These are phyloP conservation scores for Spinellus fusiger DNA, from an alignment of 192 early-diverging fungal species.

Conservation along the genomic window DNA sequence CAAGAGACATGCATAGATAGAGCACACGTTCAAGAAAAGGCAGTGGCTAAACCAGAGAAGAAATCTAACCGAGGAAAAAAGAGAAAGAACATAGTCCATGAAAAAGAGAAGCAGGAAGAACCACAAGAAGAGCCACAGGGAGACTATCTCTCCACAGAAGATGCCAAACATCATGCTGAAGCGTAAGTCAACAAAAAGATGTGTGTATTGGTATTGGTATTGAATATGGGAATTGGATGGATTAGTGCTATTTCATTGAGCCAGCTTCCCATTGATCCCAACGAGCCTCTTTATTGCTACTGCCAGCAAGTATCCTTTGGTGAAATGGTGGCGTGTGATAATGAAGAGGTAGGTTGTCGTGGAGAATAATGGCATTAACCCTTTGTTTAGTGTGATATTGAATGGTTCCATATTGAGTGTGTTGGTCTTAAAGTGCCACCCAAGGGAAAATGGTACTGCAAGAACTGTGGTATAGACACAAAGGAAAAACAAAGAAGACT, in stretches of 20 bases:
- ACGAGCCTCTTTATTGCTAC: slow-evolving; percentile 85
- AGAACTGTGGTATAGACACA: slow-evolving; percentile 39
- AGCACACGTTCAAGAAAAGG: not conserved
- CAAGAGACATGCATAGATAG: not conserved
- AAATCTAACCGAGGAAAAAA: slow-evolving; percentile 5
- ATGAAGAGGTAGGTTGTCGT: slow-evolving; percentile 49
- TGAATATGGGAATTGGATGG: not conserved
- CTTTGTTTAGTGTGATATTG: slow-evolving; percentile 56
- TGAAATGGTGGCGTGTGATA: slow-evolving; percentile 84
- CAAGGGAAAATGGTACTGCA: slow-evolving; percentile 85
- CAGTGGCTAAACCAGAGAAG: not conserved
- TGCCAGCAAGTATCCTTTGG: slow-evolving; percentile 81
- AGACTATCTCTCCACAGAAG: slow-evolving; percentile 14
- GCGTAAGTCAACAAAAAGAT: slow-evolving; percentile 8
- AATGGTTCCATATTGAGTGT: slow-evolving; percentile 89
- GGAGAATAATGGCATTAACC: not conserved
- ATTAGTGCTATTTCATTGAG: slow-evolving; percentile 19
- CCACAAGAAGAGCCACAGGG: not conserved
- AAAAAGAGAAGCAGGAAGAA: not conserved
- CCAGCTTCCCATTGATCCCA: slow-evolving; percentile 65
- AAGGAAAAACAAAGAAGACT: slow-evolving; percentile 21
- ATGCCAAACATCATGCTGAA: slow-evolving; percentile 16
- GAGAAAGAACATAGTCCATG: not conserved
- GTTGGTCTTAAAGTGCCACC: slow-evolving; percentile 71
- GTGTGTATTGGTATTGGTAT: too few species aligned